Evolutionary conservation across 176 grass and related monocot species (phyloP).

Genomic region (Typha latifolia): DNA sequence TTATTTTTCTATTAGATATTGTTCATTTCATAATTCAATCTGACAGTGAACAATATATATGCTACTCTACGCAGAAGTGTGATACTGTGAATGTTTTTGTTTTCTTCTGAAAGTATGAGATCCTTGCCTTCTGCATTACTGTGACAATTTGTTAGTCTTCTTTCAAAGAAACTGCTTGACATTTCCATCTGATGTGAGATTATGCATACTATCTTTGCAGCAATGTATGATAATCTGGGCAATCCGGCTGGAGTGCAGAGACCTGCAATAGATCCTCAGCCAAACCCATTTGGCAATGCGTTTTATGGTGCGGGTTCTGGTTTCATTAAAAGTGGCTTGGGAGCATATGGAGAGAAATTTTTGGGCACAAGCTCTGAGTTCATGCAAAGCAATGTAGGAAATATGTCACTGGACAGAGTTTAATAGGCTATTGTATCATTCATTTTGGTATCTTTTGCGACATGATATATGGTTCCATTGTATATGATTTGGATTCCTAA

Average conservation of each 20-base stretch:
- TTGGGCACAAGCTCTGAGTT: constrained; percentile 85
- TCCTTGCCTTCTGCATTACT: too few relatives aligned
- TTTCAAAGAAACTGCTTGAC: background rate
- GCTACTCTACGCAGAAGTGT: too few relatives aligned
- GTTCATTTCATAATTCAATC: too few relatives aligned
- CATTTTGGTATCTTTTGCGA: too few relatives aligned
- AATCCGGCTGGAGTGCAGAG: constrained; percentile 44
- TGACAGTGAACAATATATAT: too few relatives aligned
- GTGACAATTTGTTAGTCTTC: too few relatives aligned
- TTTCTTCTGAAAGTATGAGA: too few relatives aligned
- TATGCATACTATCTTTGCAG: constrained; percentile 20
- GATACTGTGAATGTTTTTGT: too few relatives aligned
- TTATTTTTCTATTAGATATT: too few relatives aligned
- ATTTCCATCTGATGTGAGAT: background rate
- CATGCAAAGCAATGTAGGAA: constrained; percentile 83
- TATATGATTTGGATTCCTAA: background rate
- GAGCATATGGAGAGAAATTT: constrained; percentile 63
- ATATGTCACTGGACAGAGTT: background rate
- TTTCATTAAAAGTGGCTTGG: constrained; percentile 52
- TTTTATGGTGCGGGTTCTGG: constrained; percentile 70
- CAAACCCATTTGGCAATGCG: constrained; percentile 54
- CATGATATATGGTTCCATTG: too few relatives aligned
- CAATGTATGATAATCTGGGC: constrained; percentile 55
- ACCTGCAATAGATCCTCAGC: constrained; percentile 33
- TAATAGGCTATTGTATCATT: too few relatives aligned